A percentile compares a stretch with the other conserved stretches of the same genome.
phyloP scores from a whole-genome alignment of 192 early-diverging fungal genomes.

The Rhizophlyctis rosea region DNA sequence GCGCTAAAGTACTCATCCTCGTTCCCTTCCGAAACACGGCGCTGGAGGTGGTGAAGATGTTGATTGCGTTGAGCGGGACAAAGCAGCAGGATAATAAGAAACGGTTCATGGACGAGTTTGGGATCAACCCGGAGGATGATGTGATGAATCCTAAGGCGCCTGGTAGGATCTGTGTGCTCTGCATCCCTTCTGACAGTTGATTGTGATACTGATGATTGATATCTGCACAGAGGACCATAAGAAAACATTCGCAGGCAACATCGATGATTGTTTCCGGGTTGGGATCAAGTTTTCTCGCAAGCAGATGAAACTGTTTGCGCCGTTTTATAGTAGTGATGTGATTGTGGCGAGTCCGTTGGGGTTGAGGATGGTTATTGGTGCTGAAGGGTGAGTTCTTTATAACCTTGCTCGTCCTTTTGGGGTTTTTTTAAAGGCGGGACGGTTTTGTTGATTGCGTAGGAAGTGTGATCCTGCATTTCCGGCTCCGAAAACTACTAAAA shows the following conservation, averaged over 20 bases:
- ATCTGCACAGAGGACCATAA: slow-evolving; percentile 63
- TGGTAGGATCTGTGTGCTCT: slow-evolving; percentile 17
- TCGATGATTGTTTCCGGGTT: slow-evolving; percentile 92
- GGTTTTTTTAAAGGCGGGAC: neutral
- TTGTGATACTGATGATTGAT: neutral
- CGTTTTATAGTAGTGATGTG: slow-evolving; percentile 89
- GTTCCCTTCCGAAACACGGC: slow-evolving; percentile 83
- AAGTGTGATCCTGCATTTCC: too few species aligned
- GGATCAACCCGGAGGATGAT: slow-evolving; percentile 59
- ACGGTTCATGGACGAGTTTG: slow-evolving; percentile 80
- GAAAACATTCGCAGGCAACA: slow-evolving; percentile 87
- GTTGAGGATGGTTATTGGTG: slow-evolving; percentile 81
- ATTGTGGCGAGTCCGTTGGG: slow-evolving; percentile 92
- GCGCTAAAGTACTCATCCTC: slow-evolving; percentile 87
- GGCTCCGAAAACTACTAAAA: too few species aligned
- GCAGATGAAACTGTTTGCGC: slow-evolving; percentile 79
- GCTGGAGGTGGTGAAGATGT: slow-evolving; percentile 70
- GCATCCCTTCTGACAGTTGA: neutral
- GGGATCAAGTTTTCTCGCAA: slow-evolving; percentile 87
- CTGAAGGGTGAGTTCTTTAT: slow-evolving; percentile 53
- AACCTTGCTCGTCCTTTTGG: slow-evolving; percentile 2
- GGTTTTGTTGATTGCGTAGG: too few species aligned
- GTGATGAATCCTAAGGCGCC: slow-evolving; percentile 60
- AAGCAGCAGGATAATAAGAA: slow-evolving; percentile 86
- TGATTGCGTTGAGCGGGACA: slow-evolving; percentile 73